phyloP scores from a whole-genome alignment of 768 basidiomycete species.

The Amanita fuliginea region DNA sequence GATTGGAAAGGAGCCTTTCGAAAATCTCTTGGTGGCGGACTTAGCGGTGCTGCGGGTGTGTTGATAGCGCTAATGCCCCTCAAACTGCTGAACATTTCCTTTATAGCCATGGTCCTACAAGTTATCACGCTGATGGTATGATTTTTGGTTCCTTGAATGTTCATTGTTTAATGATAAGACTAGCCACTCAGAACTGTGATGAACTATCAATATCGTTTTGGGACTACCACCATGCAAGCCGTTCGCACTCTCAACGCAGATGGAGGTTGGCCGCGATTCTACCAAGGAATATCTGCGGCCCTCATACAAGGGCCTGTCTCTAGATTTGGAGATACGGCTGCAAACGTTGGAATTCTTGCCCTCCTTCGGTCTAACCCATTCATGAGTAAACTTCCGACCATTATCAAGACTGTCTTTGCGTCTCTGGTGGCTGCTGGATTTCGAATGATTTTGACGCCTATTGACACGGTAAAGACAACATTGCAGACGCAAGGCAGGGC shows the following conservation, averaged over 20 bases:
- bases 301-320: constrained; percentile 77
- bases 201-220: constrained; percentile 94
- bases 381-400: constrained; percentile 48
- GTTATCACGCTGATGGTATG: constrained; percentile 79
- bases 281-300: constrained; percentile 79
- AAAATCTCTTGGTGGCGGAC: constrained; percentile 80
- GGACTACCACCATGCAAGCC: constrained; percentile 61
- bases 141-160: background rate
- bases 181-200: constrained; percentile 92
- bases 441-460: constrained; percentile 81
- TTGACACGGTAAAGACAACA: constrained; percentile 94
- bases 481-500: constrained; percentile 80
- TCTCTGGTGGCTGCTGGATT: constrained; percentile 73
- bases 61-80: background rate
- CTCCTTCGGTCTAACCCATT: constrained; percentile 69
- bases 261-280: constrained; percentile 78
- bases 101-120: constrained; percentile 83
- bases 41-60: constrained; percentile 78
- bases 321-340: constrained; percentile 92
- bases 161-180: background rate
- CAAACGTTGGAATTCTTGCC: constrained; percentile 86
- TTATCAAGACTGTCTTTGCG: constrained; percentile 72
- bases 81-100: background rate
- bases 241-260: constrained; percentile 60
- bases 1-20: constrained; percentile 69